Evolutionary conservation across 768 basidiomycete species (phyloP), one percentile per base, ranked within the genome.

Genomic region (Gymnopilus junonius): DNA sequence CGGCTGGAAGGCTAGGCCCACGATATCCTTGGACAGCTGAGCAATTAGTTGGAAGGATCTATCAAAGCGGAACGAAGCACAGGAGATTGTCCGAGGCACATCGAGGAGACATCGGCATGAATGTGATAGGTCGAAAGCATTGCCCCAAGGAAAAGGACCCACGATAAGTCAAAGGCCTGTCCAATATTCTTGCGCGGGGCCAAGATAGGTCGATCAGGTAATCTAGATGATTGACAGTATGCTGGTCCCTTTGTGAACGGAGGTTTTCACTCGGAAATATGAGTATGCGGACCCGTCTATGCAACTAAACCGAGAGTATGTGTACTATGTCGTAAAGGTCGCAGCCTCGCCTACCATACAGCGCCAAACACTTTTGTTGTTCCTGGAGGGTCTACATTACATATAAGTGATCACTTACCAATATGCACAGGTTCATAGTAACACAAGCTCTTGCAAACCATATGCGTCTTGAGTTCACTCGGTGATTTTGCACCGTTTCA

Each of bases 161-260:
- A 62, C 61, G 61, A 56, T 39, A 61, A 62, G 61, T 62, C 61
- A 62, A 42, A 14, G 55, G 50, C 20, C 42, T 62, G 32, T 15
- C 29, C 21, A n/a, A 31, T 29, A 53, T 59, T 59, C 39, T 59
- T 53, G 35, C 37, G 53, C 42, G 21, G 34, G 29, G 23, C 32
- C 42, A 55, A 27, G 42, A 62, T 50, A 29, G 61, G 61, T 20
- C 15, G 40, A 54, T 59, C 25, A 31, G 11, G 39, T 54, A 54
- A 55, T 56, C 45, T 20, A 43, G 23, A 48, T 39, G 45, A 34
- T n/a, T 60, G 50, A 39, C 51, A 45, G 23, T 46, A 61, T 55
- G 42, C 53, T n/a, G 60, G 61, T 46, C 50, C 61, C 55, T 56
- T 57, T 48, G 35, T 32, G 45, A 55, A 48, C 56, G 56, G 61